Conservation (phyloP, 2,329 filamentous ascomycete species). For the Teratosphaeria viscida region DNA sequence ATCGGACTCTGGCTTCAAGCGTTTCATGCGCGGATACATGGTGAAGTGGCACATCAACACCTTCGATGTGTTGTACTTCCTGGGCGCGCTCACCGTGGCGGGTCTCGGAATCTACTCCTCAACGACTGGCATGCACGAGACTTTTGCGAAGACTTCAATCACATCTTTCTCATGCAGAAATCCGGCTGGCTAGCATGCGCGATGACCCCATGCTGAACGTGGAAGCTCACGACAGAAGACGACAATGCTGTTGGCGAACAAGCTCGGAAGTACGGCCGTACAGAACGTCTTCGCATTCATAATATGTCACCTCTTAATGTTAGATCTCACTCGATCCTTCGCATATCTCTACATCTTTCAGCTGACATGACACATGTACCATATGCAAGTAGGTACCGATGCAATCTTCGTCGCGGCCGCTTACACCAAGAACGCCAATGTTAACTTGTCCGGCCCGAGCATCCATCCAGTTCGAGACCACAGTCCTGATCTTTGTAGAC, state of each 20-base stretch:
- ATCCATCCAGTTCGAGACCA: background rate
- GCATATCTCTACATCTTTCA: background rate
- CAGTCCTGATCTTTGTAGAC: background rate
- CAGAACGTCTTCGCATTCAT: background rate
- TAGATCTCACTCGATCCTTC: background rate
- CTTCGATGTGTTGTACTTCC: constrained; percentile 29
- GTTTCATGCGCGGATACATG: constrained; percentile 24
- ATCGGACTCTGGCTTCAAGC: constrained; percentile 29
- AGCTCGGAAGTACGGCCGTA: background rate
- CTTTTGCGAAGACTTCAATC: constrained; percentile 15
- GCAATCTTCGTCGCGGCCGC: too few relatives aligned
- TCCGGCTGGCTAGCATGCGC: background rate
- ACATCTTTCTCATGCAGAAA: constrained; percentile 8
- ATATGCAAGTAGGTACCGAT: background rate
- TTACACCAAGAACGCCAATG: too few relatives aligned
- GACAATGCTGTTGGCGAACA: background rate
- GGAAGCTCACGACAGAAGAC: background rate
- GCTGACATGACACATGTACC: background rate
- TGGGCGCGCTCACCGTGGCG: constrained; percentile 28
- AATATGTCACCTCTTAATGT: background rate
- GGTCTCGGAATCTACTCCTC: constrained; percentile 32
- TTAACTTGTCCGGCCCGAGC: background rate
- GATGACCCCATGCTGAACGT: background rate
- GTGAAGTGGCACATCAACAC: constrained; percentile 16
- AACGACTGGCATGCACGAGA: constrained; percentile 23